A percentile compares a stretch with the other conserved stretches of the same genome.
Evolutionary conservation across 1,284 basidiomycete genomes (phyloP).

Genomic region (Vanrija humicola): DNA sequence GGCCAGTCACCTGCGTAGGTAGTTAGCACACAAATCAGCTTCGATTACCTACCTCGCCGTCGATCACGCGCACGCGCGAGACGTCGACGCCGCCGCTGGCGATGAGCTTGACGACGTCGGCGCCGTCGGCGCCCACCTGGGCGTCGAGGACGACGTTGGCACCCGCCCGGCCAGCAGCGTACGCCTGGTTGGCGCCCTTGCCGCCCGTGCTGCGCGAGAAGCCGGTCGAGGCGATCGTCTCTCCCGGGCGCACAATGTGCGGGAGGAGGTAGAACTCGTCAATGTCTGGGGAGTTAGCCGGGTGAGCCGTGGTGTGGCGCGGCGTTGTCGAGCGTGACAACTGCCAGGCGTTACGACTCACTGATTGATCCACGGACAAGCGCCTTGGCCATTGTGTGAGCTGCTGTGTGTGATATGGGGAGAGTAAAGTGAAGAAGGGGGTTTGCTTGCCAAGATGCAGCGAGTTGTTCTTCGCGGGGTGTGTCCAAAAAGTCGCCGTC

Average conservation of each 20-base stretch:
- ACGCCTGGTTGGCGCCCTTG: constrained; percentile 54
- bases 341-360: not conserved
- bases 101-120: constrained; percentile 37
- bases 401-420: too few species aligned
- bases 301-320: not conserved
- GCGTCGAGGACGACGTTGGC: constrained; percentile 47
- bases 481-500: too few species aligned
- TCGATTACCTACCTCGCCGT: constrained; percentile 19
- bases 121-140: constrained; percentile 45
- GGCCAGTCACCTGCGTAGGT: constrained; percentile 42
- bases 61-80: constrained; percentile 24
- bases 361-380: constrained; percentile 2
- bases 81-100: constrained; percentile 41
- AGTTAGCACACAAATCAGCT: not conserved
- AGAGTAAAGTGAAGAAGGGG: too few species aligned
- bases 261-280: constrained; percentile 50
- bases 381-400: too few species aligned
- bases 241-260: constrained; percentile 51
- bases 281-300: constrained; percentile 12
- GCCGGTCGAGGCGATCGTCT: constrained; percentile 51
- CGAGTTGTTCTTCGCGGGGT: too few species aligned
- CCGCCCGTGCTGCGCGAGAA: constrained; percentile 50
- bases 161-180: constrained; percentile 48
- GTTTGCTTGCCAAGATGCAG: too few species aligned
- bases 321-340: too few species aligned